Conservation (phyloP, 352 stramenopile species). For the Globisporangium iwayamae region DNA sequence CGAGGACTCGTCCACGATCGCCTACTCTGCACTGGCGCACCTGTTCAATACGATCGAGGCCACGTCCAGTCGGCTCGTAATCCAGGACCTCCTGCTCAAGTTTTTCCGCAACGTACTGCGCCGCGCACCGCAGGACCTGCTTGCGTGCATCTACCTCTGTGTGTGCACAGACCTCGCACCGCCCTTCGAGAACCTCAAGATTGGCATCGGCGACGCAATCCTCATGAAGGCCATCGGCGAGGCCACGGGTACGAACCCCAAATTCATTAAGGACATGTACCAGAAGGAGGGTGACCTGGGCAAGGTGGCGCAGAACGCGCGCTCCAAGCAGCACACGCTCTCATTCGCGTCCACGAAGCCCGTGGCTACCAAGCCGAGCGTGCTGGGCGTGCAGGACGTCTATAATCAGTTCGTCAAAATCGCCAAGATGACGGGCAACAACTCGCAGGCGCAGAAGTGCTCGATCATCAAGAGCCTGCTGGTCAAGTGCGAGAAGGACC, state of each 20-base stretch:
- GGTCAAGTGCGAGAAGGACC: constrained; percentile 88
- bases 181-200: constrained; percentile 96
- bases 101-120: constrained; percentile 84
- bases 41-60: constrained; percentile 81
- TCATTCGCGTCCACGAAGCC: constrained; percentile 45
- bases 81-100: constrained; percentile 81
- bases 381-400: constrained; percentile 85
- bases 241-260: constrained; percentile 87
- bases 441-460: constrained; percentile 97
- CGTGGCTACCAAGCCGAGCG: constrained; percentile 73
- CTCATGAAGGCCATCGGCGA: constrained; percentile 97
- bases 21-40: constrained; percentile 60
- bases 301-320: constrained; percentile 92
- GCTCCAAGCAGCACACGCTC: constrained; percentile 93
- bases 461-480: constrained; percentile 97
- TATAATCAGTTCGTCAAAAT: constrained; percentile 93
- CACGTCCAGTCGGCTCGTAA: constrained; percentile 66
- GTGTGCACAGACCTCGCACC: constrained; percentile 92
- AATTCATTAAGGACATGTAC: constrained; percentile 96
- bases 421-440: constrained; percentile 92
- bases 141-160: constrained; percentile 90
- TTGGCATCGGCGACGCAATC: constrained; percentile 97
- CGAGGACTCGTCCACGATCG: constrained; percentile 12
- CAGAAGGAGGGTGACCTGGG: constrained; percentile 97
- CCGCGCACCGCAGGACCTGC: constrained; percentile 74